Evolutionary conservation across 2,329 filamentous ascomycete genomes (phyloP).

Genomic region (Aspergillus sp.): DNA sequence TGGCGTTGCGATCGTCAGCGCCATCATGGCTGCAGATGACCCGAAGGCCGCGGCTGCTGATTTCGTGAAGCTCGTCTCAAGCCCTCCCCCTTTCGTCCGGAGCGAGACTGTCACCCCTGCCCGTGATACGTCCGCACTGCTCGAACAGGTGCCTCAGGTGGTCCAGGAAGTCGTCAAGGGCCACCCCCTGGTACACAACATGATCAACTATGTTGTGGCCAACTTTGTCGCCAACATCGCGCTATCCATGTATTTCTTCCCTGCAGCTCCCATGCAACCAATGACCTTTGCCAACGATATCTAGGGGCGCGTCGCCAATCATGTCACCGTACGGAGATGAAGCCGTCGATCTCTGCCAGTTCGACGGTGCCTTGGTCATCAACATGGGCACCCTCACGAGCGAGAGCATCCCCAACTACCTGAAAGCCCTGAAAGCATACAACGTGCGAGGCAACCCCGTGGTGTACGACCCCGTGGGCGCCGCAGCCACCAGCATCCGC

Average conservation of each 20-base stretch:
- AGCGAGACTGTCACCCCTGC: slow-evolving; percentile 29
- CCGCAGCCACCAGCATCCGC: slow-evolving; percentile 76
- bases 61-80: slow-evolving; percentile 60
- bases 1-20: slow-evolving; percentile 86
- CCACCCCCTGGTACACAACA: slow-evolving; percentile 85
- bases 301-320: slow-evolving; percentile 78
- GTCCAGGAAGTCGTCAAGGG: slow-evolving; percentile 63
- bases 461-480: slow-evolving; percentile 87
- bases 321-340: slow-evolving; percentile 89
- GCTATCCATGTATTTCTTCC: slow-evolving; percentile 60
- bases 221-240: slow-evolving; percentile 94
- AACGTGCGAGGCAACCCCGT: slow-evolving; percentile 75
- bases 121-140: slow-evolving; percentile 31
- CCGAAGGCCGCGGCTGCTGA: slow-evolving; percentile 64
- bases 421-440: slow-evolving; percentile 75
- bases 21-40: slow-evolving; percentile 73
- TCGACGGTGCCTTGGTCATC: slow-evolving; percentile 78
- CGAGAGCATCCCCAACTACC: slow-evolving; percentile 70
- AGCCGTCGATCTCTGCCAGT: slow-evolving; percentile 73
- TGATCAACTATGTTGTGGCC: slow-evolving; percentile 95
- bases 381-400: slow-evolving; percentile 94
- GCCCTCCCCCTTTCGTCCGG: slow-evolving; percentile 37
- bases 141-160: slow-evolving; percentile 47
- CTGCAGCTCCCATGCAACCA: not conserved
- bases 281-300: slow-evolving; percentile 18